Base-by-base conservation (phyloP, 2,329 filamentous ascomycete genomes). In the Colletotrichum godetiae region DNA sequence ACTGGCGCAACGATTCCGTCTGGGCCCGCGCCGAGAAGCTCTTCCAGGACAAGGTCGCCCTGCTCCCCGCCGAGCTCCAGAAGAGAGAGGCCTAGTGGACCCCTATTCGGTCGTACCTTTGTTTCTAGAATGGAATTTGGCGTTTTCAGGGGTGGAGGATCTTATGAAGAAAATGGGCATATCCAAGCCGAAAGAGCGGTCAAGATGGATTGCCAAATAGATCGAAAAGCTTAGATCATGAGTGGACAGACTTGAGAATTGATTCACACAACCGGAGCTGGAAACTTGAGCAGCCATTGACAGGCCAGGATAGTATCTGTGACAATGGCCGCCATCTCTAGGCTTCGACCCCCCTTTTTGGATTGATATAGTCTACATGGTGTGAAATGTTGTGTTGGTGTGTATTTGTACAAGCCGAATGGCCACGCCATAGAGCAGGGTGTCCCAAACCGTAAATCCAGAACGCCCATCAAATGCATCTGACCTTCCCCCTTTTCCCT, bases 1-100 rank as follows among this genome's bases (percentile, higher is more conserved):
- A 97, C 80, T 90, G 94, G 81, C 85, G 88, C 72, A 92, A 88
- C 24, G 88, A 92, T 31, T 88, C 89, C 13, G 95, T 98, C n/a
- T 98, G 95, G 95, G 87, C 90, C 67, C 90, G 94, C 72, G 95
- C 95, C 0, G 92, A 97, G 86, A 92, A 94, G 84, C 86, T 97
- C 68, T 98, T 96, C 86, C 85, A 93, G 75, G 91, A 96, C 77
- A 97, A 97, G 89, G 93, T 95, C 59, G 88, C 89, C 53, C 65
- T 60, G 33, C 83, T 96, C 76, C 92, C 93, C 1, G 84, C 85
- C 69, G 85, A 79, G 67, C 73, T 67, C 35, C 68, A 68, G 33
- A 63, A 67, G 62, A 74, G 68, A 57, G 70, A 68, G 71, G 71
- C 57, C 61, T 73, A 73, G 71, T 66, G 67, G 71, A 61, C 56